phyloP scores from a whole-genome alignment of 2,329 filamentous ascomycete genomes.

The Leptographium procerum region DNA sequence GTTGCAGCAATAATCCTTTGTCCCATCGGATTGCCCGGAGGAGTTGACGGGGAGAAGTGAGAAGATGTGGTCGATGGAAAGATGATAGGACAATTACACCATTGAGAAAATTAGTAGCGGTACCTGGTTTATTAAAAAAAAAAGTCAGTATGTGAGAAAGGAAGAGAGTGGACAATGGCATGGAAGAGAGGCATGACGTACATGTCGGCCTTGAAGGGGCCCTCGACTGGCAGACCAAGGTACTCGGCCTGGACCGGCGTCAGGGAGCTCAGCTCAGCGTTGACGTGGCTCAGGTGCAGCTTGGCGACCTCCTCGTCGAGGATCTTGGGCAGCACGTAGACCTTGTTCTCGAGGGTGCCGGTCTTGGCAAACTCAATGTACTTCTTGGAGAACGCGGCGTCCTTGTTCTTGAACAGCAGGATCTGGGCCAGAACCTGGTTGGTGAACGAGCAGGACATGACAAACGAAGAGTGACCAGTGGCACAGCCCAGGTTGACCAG shows the following conservation, averaged over 20 bases:
- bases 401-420: conserved; percentile 88
- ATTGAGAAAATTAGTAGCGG: conserved; percentile 47
- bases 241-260: conserved; percentile 85
- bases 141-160: neutral
- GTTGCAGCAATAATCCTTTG: neutral
- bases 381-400: conserved; percentile 80
- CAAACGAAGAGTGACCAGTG: conserved; percentile 97
- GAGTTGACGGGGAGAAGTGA: neutral
- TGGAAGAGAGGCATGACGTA: conserved; percentile 33
- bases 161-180: neutral
- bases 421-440: conserved; percentile 99
- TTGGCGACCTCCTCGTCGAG: conserved; percentile 96
- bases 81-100: conserved; percentile 27
- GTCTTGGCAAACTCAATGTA: conserved; percentile 92
- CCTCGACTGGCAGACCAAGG: conserved; percentile 72
- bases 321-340: conserved; percentile 97
- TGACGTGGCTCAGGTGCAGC: conserved; percentile 86
- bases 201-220: conserved; percentile 94
- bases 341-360: conserved; percentile 80
- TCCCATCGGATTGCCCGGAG: neutral
- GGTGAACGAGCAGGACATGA: conserved; percentile 99
- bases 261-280: conserved; percentile 85
- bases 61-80: neutral
- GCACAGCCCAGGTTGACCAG: conserved; percentile 99
- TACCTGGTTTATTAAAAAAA: conserved; percentile 30